These are phyloP conservation scores for Lentinula detonsa DNA, from an alignment of 768 basidiomycete species.

Conservation along the genomic window DNA sequence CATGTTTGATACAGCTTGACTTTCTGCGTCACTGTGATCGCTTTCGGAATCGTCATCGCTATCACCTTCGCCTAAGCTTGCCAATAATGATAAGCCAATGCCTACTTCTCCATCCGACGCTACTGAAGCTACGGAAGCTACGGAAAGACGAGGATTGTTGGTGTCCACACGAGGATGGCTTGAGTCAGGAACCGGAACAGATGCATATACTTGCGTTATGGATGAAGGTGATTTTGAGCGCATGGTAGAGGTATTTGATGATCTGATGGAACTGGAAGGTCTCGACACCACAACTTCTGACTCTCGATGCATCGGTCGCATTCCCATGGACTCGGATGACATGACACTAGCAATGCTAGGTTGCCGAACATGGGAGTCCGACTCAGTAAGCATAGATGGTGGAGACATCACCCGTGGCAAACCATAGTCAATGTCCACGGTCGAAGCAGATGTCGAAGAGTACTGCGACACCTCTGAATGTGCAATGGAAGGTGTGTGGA, in stretches of 20 bases:
- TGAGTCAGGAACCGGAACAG: neutral
- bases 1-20: neutral
- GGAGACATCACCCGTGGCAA: slow-evolving; percentile 2
- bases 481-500: neutral
- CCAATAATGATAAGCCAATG: slow-evolving; percentile 62
- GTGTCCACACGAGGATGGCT: neutral
- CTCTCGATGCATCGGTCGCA: neutral
- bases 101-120: slow-evolving; percentile 57
- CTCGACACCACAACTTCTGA: neutral
- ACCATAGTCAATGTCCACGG: slow-evolving; percentile 1
- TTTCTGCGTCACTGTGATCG: neutral
- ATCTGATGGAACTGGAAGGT: neutral
- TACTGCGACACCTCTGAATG: neutral
- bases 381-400: slow-evolving; percentile 1
- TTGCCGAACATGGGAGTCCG: neutral
- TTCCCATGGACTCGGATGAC: neutral
- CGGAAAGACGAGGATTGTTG: slow-evolving; percentile 5
- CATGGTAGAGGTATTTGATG: neutral
- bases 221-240: slow-evolving; percentile 1
- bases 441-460: neutral
- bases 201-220: neutral
- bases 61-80: slow-evolving; percentile 9
- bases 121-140: slow-evolving; percentile 29
- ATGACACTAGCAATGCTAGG: neutral
- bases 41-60: slow-evolving; percentile 11